Percentiles rank a stretch among this genome's conserved stretches.
These are phyloP conservation scores for Hyphodiscus hymeniophilus DNA, from an alignment of 495 filamentous ascomycete genomes.

Conservation along the genomic window DNA sequence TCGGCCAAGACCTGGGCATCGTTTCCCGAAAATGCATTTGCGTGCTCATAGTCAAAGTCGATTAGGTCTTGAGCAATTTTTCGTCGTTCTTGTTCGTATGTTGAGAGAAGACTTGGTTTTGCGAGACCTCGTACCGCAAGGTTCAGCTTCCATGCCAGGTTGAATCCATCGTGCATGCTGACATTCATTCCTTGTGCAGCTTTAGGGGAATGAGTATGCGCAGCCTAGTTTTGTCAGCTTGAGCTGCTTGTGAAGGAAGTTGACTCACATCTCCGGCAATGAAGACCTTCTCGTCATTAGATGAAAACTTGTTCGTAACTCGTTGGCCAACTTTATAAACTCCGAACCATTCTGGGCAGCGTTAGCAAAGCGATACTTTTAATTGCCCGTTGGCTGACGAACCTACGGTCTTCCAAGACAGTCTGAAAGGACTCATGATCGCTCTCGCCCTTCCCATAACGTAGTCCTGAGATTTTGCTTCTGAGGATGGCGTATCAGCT, in stretches of 20 bases:
- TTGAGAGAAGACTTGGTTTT: constrained; percentile 47
- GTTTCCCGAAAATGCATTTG: constrained; percentile 50
- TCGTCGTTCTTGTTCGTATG: constrained; percentile 62
- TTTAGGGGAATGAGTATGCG: constrained; percentile 66
- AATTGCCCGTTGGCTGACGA: constrained; percentile 56
- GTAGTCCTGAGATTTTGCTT: constrained; percentile 44
- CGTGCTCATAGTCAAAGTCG: constrained; percentile 63
- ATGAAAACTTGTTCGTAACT: constrained; percentile 44
- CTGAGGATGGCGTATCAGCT: constrained; percentile 29
- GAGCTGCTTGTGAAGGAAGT: constrained; percentile 21
- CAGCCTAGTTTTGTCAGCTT: constrained; percentile 40
- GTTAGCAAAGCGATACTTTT: constrained; percentile 46
- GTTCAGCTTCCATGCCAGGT: constrained; percentile 76
- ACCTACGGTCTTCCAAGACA: constrained; percentile 50
- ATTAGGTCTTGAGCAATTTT: constrained; percentile 62
- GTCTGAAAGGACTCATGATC: constrained; percentile 42
- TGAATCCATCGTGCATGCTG: constrained; percentile 51
- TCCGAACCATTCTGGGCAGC: constrained; percentile 52
- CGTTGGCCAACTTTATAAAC: constrained; percentile 61
- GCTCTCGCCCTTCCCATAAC: constrained; percentile 50
- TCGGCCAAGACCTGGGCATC: constrained; percentile 47
- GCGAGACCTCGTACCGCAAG: constrained; percentile 52
- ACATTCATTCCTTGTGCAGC: constrained; percentile 72
- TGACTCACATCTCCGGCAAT: constrained; percentile 52
- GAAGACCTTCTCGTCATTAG: constrained; percentile 48